Evolutionary conservation across 345 rosid species (phyloP).

Genomic region (Citropsis articulata): DNA sequence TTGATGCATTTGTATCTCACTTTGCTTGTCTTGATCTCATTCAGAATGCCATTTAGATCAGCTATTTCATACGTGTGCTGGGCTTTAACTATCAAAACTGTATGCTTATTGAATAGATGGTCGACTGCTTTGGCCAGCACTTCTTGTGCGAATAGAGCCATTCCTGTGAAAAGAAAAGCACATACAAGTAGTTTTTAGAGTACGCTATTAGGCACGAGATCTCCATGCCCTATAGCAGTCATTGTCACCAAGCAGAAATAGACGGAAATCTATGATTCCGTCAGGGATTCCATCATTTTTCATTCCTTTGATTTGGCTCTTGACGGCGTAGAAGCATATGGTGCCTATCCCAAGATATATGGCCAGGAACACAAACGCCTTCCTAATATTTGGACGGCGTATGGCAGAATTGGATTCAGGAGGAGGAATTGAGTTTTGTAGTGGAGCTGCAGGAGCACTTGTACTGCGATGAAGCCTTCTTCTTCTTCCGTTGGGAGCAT

Average conservation of each 20-base stretch:
- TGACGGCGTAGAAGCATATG: neutral
- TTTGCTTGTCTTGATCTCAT: constrained; percentile 43
- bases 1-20: neutral
- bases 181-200: constrained; percentile 63
- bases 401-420: constrained; percentile 32
- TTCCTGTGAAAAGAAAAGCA: constrained; percentile 71
- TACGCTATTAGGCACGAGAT: constrained; percentile 64
- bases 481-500: constrained; percentile 29
- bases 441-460: constrained; percentile 55
- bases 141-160: constrained; percentile 56
- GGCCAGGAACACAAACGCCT: constrained; percentile 40
- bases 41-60: constrained; percentile 41
- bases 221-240: constrained; percentile 95
- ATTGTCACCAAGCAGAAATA: constrained; percentile 70
- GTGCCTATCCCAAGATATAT: constrained; percentile 58
- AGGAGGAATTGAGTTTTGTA: constrained; percentile 25
- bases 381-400: constrained; percentile 40
- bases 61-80: constrained; percentile 38
- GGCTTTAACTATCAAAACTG: constrained; percentile 60
- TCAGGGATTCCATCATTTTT: too few relatives aligned
- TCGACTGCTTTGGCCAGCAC: constrained; percentile 67
- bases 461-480: constrained; percentile 43
- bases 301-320: too few relatives aligned
- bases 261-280: too few relatives aligned
- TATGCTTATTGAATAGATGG: constrained; percentile 82